phyloP scores from a whole-genome alignment of 2,329 filamentous ascomycete species.

The Leptosphaerulina australis region DNA sequence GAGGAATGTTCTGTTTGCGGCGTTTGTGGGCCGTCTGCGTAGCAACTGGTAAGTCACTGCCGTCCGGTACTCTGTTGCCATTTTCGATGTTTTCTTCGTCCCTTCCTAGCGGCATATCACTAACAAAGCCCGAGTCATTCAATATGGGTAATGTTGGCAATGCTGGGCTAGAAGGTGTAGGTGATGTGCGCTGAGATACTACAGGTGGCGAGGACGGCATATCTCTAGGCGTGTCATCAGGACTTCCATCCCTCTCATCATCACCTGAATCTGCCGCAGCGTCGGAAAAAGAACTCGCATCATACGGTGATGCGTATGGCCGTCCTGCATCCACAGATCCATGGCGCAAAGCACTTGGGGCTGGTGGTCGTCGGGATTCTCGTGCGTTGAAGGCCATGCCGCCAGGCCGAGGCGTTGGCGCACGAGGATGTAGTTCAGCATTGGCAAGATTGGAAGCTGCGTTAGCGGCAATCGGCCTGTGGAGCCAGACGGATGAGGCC shows the following conservation, averaged over 20 bases:
- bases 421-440: slow-evolving; percentile 74
- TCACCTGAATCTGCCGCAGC: slow-evolving; percentile 53
- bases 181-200: slow-evolving; percentile 62
- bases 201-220: slow-evolving; percentile 91
- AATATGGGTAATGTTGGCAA: slow-evolving; percentile 62
- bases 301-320: slow-evolving; percentile 44
- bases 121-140: slow-evolving; percentile 83
- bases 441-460: slow-evolving; percentile 59
- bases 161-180: slow-evolving; percentile 78
- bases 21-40: slow-evolving; percentile 16
- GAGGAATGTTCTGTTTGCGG: slow-evolving; percentile 10
- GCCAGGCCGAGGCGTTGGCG: slow-evolving; percentile 74
- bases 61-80: slow-evolving; percentile 26
- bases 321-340: slow-evolving; percentile 61
- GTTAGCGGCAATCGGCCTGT: slow-evolving; percentile 70
- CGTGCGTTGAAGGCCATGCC: slow-evolving; percentile 45
- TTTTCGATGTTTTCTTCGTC: slow-evolving; percentile 65
- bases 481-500: slow-evolving; percentile 82
- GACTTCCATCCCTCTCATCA: slow-evolving; percentile 54
- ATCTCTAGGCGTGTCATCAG: slow-evolving; percentile 71
- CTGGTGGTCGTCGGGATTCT: slow-evolving; percentile 40
- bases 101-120: slow-evolving; percentile 72
- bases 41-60: slow-evolving; percentile 27
- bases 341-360: slow-evolving; percentile 62
- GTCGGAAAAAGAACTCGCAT: slow-evolving; percentile 48